phyloP scores from a whole-genome alignment of 2,329 filamentous ascomycete genomes.

The Aspergillus aculeatinus region DNA sequence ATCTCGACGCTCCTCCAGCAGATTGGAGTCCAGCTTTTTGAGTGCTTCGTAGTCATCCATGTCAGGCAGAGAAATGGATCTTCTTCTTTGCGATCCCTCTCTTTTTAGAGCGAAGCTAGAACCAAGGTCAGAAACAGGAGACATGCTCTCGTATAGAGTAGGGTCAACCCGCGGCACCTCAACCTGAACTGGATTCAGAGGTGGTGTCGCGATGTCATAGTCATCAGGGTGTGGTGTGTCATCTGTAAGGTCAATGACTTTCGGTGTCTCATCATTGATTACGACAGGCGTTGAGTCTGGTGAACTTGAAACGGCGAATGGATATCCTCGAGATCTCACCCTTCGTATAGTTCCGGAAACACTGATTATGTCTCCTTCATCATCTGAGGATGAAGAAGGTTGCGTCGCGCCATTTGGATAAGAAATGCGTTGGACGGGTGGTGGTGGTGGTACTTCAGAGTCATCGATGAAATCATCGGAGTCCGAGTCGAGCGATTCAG shows the following conservation, averaged over 20 bases:
- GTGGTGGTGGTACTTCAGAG: constrained; percentile 4
- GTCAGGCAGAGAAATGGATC: constrained; percentile 13
- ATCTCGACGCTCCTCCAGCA: constrained; percentile 41
- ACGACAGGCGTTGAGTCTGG: constrained; percentile 7
- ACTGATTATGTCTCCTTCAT: constrained; percentile 26
- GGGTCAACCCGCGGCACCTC: constrained; percentile 10
- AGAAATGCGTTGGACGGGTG: neutral
- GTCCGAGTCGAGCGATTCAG: constrained; percentile 37
- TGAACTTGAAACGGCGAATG: constrained; percentile 17
- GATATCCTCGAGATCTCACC: constrained; percentile 7
- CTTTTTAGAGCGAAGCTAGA: constrained; percentile 5
- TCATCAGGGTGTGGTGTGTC: constrained; percentile 18
- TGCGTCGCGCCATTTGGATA: neutral
- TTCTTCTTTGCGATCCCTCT: neutral
- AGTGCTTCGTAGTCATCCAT: constrained; percentile 30
- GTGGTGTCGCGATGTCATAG: constrained; percentile 34
- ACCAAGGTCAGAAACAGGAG: constrained; percentile 16
- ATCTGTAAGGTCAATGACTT: constrained; percentile 37
- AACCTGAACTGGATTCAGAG: constrained; percentile 30
- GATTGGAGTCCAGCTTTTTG: constrained; percentile 31
- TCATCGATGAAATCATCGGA: constrained; percentile 34
- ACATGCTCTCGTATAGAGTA: constrained; percentile 13
- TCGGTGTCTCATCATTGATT: constrained; percentile 6
- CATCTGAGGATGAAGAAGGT: constrained; percentile 18
- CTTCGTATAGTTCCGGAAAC: constrained; percentile 21